Conservation (phyloP, 2,329 filamentous ascomycete species). For the Byssochlamys sp. region DNA sequence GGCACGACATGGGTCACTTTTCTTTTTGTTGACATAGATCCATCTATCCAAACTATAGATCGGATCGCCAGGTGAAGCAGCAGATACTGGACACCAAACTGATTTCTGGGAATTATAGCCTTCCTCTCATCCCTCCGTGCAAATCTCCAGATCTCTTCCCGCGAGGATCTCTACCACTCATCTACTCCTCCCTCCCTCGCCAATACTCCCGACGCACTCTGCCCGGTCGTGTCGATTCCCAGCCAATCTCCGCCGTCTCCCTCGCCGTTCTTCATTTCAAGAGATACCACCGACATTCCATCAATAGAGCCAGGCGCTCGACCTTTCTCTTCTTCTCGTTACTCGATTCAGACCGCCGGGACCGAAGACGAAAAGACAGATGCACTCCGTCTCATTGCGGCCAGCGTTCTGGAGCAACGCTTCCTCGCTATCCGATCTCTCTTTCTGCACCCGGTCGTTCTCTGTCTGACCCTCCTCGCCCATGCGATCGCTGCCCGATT, state of each 20-base stretch:
- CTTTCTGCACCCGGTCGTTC: constrained; percentile 50
- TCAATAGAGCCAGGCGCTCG: constrained; percentile 54
- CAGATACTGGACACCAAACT: background rate
- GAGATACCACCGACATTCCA: constrained; percentile 19
- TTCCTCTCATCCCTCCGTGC: constrained; percentile 75
- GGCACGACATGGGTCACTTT: background rate
- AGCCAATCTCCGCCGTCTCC: constrained; percentile 24
- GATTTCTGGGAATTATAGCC: constrained; percentile 41
- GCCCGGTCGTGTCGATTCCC: constrained; percentile 11
- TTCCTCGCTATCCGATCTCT: constrained; percentile 55
- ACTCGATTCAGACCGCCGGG: constrained; percentile 3
- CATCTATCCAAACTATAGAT: background rate
- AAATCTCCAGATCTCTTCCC: constrained; percentile 60
- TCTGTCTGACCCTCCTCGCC: constrained; percentile 29
- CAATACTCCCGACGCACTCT: constrained; percentile 11
- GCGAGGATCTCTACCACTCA: constrained; percentile 30
- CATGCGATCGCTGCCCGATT: constrained; percentile 34
- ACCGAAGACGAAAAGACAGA: constrained; percentile 52
- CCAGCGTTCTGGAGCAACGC: constrained; percentile 71
- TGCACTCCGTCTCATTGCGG: constrained; percentile 65
- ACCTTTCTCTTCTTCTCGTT: constrained; percentile 46
- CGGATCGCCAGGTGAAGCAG: background rate
- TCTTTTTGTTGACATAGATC: background rate
- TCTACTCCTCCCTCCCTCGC: constrained; percentile 28
- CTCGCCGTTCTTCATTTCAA: constrained; percentile 18